Evolutionary conservation across 768 basidiomycete genomes (phyloP).

Genomic region (Mycena vitilis): DNA sequence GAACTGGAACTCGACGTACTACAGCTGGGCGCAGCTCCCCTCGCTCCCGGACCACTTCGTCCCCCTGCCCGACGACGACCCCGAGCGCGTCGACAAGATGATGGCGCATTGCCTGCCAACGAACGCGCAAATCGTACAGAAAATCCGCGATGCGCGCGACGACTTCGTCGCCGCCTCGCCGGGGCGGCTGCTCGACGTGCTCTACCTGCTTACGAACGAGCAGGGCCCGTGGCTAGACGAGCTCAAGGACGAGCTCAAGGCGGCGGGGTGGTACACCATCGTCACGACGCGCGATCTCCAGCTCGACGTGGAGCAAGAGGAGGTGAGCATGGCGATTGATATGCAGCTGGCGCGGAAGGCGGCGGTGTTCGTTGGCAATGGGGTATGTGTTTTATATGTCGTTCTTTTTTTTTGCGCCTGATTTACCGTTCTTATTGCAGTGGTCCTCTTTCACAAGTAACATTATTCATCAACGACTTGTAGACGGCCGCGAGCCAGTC

Average conservation of each 20-base stretch:
- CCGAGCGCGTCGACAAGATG: constrained; percentile 16
- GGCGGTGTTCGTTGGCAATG: constrained; percentile 32
- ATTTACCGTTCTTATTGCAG: constrained; percentile 23
- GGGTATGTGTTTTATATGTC: constrained; percentile 23
- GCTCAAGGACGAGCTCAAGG: constrained; percentile 43
- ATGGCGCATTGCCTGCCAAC: constrained; percentile 43
- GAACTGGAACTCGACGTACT: constrained; percentile 38
- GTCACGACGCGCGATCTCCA: constrained; percentile 10
- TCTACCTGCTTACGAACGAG: constrained; percentile 50
- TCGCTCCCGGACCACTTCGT: constrained; percentile 41
- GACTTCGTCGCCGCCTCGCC: constrained; percentile 30
- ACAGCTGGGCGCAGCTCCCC: constrained; percentile 44
- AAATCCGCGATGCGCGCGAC: constrained; percentile 32
- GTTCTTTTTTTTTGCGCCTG: constrained; percentile 8
- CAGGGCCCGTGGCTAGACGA: constrained; percentile 45
- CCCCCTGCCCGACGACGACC: constrained; percentile 32
- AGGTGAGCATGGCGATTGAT: constrained; percentile 31
- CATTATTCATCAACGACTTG: constrained; percentile 38
- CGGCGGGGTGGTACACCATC: constrained; percentile 45
- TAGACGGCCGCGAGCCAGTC: constrained; percentile 32
- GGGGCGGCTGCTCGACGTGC: constrained; percentile 11
- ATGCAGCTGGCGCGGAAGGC: constrained; percentile 31
- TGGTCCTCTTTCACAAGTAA: constrained; percentile 43
- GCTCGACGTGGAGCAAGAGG: constrained; percentile 24
- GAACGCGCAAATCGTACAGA: constrained; percentile 32